Evolutionary conservation across 2,329 filamentous ascomycete species (phyloP).

Genomic region (Exophiala spinifera): DNA sequence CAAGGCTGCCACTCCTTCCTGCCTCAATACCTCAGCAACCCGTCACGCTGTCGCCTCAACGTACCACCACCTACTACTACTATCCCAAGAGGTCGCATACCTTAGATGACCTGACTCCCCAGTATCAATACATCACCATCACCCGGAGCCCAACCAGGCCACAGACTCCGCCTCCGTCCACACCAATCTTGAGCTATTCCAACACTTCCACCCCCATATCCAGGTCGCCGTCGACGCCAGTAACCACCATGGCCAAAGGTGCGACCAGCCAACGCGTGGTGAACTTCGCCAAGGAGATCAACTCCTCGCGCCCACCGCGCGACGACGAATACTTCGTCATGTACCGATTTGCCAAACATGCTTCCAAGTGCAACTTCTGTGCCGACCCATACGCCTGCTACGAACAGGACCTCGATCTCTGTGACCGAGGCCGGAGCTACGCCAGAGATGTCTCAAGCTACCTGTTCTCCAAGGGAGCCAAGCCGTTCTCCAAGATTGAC

Average conservation of each 20-base stretch:
- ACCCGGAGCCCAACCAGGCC: conserved; percentile 18
- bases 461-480: conserved; percentile 36
- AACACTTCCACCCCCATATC: conserved; percentile 22
- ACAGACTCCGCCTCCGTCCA: conserved; percentile 9
- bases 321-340: conserved; percentile 39
- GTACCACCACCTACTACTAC: conserved; percentile 27
- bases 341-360: conserved; percentile 35
- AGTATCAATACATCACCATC: conserved; percentile 23
- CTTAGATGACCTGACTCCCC: conserved; percentile 6
- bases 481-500: conserved; percentile 43
- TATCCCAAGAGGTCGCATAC: conserved; percentile 21
- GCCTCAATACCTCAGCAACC: conserved; percentile 1
- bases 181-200: conserved; percentile 21
- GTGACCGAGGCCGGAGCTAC: conserved; percentile 34
- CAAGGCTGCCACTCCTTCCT: conserved; percentile 12
- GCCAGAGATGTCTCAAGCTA: conserved; percentile 38
- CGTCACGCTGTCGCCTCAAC: conserved; percentile 28
- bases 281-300: conserved; percentile 24
- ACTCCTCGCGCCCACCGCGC: conserved; percentile 27
- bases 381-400: conserved; percentile 32
- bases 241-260: conserved; percentile 22
- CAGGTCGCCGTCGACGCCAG: conserved; percentile 18
- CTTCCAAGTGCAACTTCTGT: conserved; percentile 35
- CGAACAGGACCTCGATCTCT: conserved; percentile 33
- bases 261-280: conserved; percentile 23